phyloP scores from a whole-genome alignment of 1,139 yeast genomes.

The Yarrowia galli region DNA sequence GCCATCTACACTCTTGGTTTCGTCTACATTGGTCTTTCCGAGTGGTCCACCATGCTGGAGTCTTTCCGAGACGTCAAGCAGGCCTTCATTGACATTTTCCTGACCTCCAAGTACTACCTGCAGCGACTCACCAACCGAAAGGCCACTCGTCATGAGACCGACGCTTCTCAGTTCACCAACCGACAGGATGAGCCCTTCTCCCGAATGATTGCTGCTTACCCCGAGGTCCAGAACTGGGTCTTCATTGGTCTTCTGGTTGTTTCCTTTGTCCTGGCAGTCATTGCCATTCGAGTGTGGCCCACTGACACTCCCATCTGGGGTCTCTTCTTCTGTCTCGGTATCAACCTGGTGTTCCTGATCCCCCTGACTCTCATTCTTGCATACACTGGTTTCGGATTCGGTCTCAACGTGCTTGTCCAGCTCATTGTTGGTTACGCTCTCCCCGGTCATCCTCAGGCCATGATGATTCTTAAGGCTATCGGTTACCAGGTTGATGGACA shows the following conservation, averaged over 20 bases:
- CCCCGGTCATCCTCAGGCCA: constrained; percentile 68
- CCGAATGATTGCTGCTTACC: constrained; percentile 28
- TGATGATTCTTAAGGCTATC: constrained; percentile 64
- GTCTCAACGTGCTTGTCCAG: constrained; percentile 66
- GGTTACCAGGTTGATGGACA: constrained; percentile 68
- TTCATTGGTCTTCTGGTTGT: constrained; percentile 20
- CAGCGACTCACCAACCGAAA: constrained; percentile 2
- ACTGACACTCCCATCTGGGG: constrained; percentile 61
- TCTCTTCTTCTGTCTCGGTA: constrained; percentile 62
- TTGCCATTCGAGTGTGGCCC: constrained; percentile 52
- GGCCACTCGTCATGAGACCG: background rate
- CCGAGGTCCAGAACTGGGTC: constrained; percentile 38
- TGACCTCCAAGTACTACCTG: constrained; percentile 1
- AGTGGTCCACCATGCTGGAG: constrained; percentile 43
- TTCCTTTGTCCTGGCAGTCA: constrained; percentile 26
- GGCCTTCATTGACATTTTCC: constrained; percentile 43
- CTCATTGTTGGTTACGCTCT: constrained; percentile 67
- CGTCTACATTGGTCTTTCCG: constrained; percentile 52
- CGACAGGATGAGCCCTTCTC: constrained; percentile 32
- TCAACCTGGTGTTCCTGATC: constrained; percentile 62
- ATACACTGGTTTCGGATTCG: constrained; percentile 62
- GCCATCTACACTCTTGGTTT: constrained; percentile 65
- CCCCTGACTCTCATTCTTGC: constrained; percentile 57
- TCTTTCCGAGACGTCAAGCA: constrained; percentile 42
- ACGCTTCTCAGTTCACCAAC: constrained; percentile 31